Conservation (phyloP, 176 grass and related monocot genomes). For the Raddia distichophylla region DNA sequence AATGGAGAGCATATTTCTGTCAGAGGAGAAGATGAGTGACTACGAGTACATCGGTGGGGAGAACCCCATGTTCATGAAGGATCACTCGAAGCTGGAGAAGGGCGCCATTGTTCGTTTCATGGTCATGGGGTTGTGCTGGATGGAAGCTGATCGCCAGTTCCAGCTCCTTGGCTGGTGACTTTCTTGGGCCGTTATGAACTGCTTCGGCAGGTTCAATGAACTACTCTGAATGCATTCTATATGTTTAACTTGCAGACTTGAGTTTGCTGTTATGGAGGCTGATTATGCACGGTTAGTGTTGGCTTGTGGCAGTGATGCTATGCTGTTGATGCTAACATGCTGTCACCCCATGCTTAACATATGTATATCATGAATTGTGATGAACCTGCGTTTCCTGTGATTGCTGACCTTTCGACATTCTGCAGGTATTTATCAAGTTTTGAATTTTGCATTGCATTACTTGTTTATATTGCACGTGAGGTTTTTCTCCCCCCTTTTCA, state of each 20-base stretch:
- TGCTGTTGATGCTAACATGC: not conserved
- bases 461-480: not conserved
- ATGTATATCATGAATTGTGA: conserved; percentile 21
- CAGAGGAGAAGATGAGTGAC: conserved; percentile 69
- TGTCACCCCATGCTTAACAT: not conserved
- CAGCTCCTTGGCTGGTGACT: too few species aligned
- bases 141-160: conserved; percentile 87
- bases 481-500: not conserved
- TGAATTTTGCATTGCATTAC: not conserved
- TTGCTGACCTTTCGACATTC: not conserved
- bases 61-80: conserved; percentile 73
- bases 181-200: conserved; percentile 79
- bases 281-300: not conserved
- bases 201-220: not conserved
- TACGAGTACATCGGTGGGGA: conserved; percentile 85
- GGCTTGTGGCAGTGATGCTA: not conserved
- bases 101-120: conserved; percentile 72
- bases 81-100: conserved; percentile 81
- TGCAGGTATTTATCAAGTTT: not conserved
- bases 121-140: conserved; percentile 78
- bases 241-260: conserved; percentile 9
- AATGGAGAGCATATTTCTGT: conserved; percentile 73
- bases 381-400: not conserved
- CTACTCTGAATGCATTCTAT: not conserved
- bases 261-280: not conserved